Conservation (phyloP, 2,329 filamentous ascomycete genomes). For the Daldinia eschscholtzii region DNA sequence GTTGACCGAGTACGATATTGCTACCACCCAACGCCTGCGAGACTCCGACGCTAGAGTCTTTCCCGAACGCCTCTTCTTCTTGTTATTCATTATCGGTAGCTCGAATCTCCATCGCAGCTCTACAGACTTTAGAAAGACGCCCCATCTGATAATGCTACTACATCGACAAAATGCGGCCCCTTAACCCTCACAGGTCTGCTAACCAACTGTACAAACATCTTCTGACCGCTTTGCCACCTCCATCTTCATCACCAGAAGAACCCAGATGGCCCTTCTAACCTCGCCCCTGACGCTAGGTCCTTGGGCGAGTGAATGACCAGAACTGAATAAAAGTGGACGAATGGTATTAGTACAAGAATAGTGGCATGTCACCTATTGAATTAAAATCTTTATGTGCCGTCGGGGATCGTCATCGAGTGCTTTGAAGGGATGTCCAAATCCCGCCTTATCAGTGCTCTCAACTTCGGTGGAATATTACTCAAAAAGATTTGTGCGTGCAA, state of each 20-base stretch:
- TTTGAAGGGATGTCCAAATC: conserved; percentile 31
- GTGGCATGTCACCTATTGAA: conserved; percentile 40
- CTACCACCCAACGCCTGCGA: conserved; percentile 40
- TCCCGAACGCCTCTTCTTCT: conserved; percentile 36
- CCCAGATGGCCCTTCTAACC: conserved; percentile 4
- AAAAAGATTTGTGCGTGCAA: conserved; percentile 27
- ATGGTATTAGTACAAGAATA: conserved; percentile 51
- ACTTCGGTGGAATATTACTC: conserved; percentile 24
- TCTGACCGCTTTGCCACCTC: conserved; percentile 4
- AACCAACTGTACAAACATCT: conserved; percentile 29
- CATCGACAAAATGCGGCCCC: conserved; percentile 24
- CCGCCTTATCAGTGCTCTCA: conserved; percentile 26
- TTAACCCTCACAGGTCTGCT: conserved; percentile 14
- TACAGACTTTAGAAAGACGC: conserved; percentile 23
- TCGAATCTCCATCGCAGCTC: conserved; percentile 23
- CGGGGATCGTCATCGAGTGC: conserved; percentile 17
- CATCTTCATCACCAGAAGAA: neutral
- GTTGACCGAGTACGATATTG: conserved; percentile 35
- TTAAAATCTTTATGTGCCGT: conserved; percentile 33
- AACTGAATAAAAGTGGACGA: conserved; percentile 31
- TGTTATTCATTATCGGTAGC: conserved; percentile 19
- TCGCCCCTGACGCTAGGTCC: neutral
- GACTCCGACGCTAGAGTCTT: conserved; percentile 28
- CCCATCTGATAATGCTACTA: conserved; percentile 26
- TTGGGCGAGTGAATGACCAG: neutral